Base-by-base conservation (phyloP, 306 rosid genomes). In the Rosa multiflora region DNA sequence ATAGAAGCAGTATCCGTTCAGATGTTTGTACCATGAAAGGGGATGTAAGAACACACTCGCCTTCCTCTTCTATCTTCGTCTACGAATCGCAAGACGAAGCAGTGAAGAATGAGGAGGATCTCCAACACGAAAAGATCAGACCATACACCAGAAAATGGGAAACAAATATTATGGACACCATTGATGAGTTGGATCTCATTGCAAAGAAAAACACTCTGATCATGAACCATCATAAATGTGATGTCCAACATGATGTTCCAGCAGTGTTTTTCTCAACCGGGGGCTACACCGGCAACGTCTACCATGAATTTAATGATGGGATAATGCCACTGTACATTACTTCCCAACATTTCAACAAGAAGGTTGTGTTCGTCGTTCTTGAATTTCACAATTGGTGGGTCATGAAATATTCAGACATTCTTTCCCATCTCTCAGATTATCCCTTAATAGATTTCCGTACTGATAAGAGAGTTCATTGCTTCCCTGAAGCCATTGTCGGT, bases 121-220 rank as follows among this genome's bases (percentile, higher is more conserved):
- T 91, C 42, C 95, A 88, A 52, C 88, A 78, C 0, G 97, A 92
- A 75, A 91, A 74, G 80, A 81, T 95, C 70, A 95, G 74, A 81
- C 99, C 99, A 0, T 95, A 95, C 63, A 91, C 99, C 23, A 75
- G 99, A 70, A 95, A 95, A 87, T 95, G 99, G 99, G 99, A 95
- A 85, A 78, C 69, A 11, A 85, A 89, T 78, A 79, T 88, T 13
- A 95, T 92, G 99, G 84, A 88, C 67, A 84, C 89, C 17, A 86
- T 92, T 51, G 91, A 87, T 63, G 97, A 91, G 72, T 73, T 95
- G 42, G 68, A 76, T 80, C 92, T 95, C 20, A 32, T 92, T 14
- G 83, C 87, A 29, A 89, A 79, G 83, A 88, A 73, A 66, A 83
- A 64, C 75, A 79, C 79, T 13, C 81, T 56, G 2, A 81, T 53